Conservation (phyloP, 2,329 filamentous ascomycete species). For the Botryotinia globosa region DNA sequence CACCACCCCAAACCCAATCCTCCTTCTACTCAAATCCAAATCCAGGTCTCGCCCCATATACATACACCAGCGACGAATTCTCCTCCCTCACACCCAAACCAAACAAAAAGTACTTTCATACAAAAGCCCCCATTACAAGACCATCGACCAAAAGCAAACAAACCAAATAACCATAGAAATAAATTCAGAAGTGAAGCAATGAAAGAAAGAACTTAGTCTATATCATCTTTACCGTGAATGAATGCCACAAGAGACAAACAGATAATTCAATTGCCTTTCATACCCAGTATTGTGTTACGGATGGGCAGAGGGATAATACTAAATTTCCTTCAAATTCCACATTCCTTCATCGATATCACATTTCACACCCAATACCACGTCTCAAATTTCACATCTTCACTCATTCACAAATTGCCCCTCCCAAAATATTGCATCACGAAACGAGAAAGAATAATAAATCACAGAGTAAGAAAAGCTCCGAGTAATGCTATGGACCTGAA, state of each 20-base stretch:
- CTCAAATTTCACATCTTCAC: neutral
- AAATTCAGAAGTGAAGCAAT: neutral
- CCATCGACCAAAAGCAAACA: neutral
- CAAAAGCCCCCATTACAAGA: neutral
- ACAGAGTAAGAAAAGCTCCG: conserved; percentile 19
- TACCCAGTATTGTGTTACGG: neutral
- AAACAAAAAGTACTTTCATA: neutral
- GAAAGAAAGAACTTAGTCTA: neutral
- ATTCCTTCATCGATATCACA: neutral
- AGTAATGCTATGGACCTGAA: conserved; percentile 22
- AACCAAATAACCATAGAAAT: neutral
- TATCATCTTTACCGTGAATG: neutral
- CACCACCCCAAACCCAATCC: neutral
- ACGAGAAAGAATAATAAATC: neutral
- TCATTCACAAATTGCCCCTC: neutral
- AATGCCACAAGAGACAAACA: neutral
- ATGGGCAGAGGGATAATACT: neutral
- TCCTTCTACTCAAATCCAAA: neutral
- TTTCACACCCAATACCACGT: neutral
- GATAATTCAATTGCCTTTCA: neutral
- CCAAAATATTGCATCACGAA: neutral
- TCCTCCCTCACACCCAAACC: neutral
- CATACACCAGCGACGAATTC: neutral
- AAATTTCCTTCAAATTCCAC: neutral
- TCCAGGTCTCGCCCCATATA: neutral